A percentile compares a stretch with the other conserved stretches of the same genome.
These are phyloP conservation scores for Rhodotorula sp. DNA, from an alignment of 1,284 basidiomycete genomes.

Conservation along the genomic window DNA sequence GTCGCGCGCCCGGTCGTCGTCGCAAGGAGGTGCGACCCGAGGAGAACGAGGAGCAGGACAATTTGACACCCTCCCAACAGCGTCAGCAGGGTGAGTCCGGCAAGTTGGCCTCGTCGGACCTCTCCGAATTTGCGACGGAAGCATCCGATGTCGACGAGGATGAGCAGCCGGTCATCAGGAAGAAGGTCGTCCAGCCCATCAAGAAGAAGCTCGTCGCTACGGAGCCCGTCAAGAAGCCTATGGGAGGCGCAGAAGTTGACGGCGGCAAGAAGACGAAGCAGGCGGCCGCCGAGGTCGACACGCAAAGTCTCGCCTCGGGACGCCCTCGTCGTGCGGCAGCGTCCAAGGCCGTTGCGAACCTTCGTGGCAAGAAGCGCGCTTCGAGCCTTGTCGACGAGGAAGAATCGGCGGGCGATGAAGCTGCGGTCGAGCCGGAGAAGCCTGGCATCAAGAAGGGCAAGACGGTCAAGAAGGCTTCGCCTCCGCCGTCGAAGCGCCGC, in stretches of 20 bases:
- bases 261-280: background rate
- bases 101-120: background rate
- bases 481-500: constrained; percentile 10
- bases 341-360: background rate
- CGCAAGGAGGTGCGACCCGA: too few relatives aligned
- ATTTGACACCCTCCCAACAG: background rate
- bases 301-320: background rate
- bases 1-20: background rate
- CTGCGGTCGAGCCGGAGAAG: background rate
- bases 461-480: background rate
- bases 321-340: background rate
- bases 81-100: background rate
- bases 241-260: background rate
- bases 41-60: too few relatives aligned
- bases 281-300: background rate
- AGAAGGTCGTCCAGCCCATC: background rate
- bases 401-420: background rate
- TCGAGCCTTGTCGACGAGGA: background rate
- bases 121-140: too few relatives aligned
- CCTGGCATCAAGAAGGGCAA: background rate
- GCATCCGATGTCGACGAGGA: background rate
- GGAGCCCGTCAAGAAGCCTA: too few relatives aligned
- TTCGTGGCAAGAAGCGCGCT: background rate
- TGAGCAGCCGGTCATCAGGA: background rate
- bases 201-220: background rate